Base-by-base conservation (phyloP, 2,329 filamentous ascomycete genomes). In the Venturia carpophila region DNA sequence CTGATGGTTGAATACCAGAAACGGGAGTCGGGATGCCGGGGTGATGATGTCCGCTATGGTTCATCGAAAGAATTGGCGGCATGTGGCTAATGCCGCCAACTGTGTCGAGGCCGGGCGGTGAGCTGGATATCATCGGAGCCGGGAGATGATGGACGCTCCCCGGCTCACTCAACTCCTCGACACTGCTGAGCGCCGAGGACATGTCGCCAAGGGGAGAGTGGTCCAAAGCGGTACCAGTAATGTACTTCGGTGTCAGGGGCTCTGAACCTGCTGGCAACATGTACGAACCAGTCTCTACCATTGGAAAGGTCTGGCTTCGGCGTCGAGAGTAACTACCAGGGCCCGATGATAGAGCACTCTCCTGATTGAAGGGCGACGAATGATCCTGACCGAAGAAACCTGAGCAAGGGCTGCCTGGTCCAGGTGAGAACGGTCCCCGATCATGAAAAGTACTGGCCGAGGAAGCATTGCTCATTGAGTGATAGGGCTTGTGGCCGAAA, bases 251-350 rank as follows among this genome's bases (percentile, higher is more conserved):
- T n/a, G 80, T 82, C 27, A 82, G 71, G 19, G 80, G 77, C 58
- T 86, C 84, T n/a, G 80, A 78, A 1, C 80, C 75, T 42, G 78
- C 71, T 34, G 80, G 79, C 43, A 80, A 79, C 67, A 83, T 79
- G 70, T 83, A 82, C 21, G 68, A 42, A 21, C 42, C 30, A 4
- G 42, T 17, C 15, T 66, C 64, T 24, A 72, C 67, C 56, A 87
- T 86, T 0, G 92, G 91, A 68, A 96, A 92, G 0, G 91, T 96
- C 75, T 95, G 91, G 74, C 90, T 94, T 71, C 91, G 83, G n/a
- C 90, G 90, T 65, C 91, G 30, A 10, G 21, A 43, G 30, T 21
- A 30, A 34, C 24, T 47, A n/a, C 34, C 19, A n/a, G 24, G 64
- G 15, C 34, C 43, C 1, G 56, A 45, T 5, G 37, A 43, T 19